Percentiles rank a stretch among this genome's conserved stretches.
Evolutionary conservation across 1,284 basidiomycete genomes (phyloP).

Genomic region (Trametes versicolor): DNA sequence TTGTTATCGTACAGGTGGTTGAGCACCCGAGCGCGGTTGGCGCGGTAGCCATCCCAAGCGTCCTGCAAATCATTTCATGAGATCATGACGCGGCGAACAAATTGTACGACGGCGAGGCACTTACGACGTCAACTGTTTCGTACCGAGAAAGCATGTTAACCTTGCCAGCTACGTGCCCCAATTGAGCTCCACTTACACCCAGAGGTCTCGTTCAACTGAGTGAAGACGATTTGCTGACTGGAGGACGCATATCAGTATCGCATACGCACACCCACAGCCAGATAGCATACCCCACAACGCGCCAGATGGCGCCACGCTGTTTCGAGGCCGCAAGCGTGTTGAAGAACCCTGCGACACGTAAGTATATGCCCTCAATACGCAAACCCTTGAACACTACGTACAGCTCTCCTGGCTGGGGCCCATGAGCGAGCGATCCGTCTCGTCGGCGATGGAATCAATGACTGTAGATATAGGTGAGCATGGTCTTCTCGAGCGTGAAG

Average conservation of each 20-base stretch:
- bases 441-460: constrained; percentile 55
- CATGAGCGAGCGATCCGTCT: constrained; percentile 63
- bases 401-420: constrained; percentile 67
- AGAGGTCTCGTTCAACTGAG: constrained; percentile 54
- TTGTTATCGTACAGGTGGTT: constrained; percentile 60
- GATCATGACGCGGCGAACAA: neutral
- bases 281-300: constrained; percentile 58
- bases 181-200: constrained; percentile 45
- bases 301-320: constrained; percentile 64
- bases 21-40: constrained; percentile 66
- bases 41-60: constrained; percentile 72
- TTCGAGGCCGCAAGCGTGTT: constrained; percentile 59
- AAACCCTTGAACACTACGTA: constrained; percentile 33
- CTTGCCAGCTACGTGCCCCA: neutral
- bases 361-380: neutral
- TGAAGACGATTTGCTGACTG: constrained; percentile 67
- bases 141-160: neutral
- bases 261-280: too few relatives aligned
- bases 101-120: neutral
- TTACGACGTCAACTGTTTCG: constrained; percentile 37
- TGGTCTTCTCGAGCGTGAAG: neutral
- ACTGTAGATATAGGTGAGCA: constrained; percentile 38
- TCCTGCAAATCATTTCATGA: constrained; percentile 47
- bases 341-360: constrained; percentile 59
- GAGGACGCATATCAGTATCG: neutral